Conservation (phyloP, 225 moss, liverwort and hornwort species). For the Neckera pumila region DNA sequence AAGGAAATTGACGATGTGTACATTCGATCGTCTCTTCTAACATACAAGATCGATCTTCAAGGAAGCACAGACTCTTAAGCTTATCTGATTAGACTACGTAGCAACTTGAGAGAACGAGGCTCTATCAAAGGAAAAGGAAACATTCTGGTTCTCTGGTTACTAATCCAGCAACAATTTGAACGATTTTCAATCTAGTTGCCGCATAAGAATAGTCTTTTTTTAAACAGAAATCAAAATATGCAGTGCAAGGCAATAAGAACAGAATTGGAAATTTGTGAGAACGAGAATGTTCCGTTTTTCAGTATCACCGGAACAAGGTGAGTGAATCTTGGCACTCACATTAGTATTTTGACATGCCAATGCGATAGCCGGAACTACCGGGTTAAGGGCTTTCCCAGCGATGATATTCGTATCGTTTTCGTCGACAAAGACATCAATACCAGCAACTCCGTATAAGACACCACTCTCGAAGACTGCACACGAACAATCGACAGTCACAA, state of each 20-base stretch:
- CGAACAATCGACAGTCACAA: background rate
- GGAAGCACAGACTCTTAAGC: background rate
- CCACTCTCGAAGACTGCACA: slow-evolving; percentile 19
- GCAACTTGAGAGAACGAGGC: background rate
- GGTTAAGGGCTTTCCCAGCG: background rate
- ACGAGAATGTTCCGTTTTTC: background rate
- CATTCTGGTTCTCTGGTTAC: background rate
- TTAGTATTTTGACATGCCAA: background rate
- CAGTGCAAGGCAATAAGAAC: background rate
- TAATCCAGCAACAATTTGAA: background rate
- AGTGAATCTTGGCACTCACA: slow-evolving; percentile 1
- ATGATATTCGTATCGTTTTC: background rate
- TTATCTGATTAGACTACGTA: background rate
- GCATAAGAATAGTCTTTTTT: background rate
- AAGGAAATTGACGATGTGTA: background rate
- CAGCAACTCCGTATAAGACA: slow-evolving; percentile 32
- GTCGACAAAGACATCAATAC: slow-evolving; percentile 35
- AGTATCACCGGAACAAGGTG: background rate
- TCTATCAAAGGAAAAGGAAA: background rate
- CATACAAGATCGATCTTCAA: background rate
- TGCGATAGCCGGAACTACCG: slow-evolving; percentile 4
- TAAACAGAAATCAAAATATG: too few relatives aligned
- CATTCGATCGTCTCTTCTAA: background rate
- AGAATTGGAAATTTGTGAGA: background rate
- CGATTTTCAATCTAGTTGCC: background rate